These are phyloP conservation scores for Saccharomycopsis capsularis DNA, from an alignment of 805 yeast genomes.

Conservation along the genomic window DNA sequence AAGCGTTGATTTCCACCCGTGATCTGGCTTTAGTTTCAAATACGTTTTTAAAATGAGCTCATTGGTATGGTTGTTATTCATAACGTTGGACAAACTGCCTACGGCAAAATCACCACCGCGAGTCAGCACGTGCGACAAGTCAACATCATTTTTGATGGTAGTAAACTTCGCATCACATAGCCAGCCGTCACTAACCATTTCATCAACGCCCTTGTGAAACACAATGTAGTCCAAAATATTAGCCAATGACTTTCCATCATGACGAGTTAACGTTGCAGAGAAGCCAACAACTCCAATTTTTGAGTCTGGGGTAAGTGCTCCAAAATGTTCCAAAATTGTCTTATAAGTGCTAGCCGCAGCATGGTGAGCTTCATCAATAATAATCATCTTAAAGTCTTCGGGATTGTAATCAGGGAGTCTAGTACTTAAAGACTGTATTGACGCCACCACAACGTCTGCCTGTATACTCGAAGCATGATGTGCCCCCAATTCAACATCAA, in stretches of 20 bases:
- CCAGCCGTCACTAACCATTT: constrained; percentile 64
- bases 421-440: constrained; percentile 56
- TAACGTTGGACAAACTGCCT: constrained; percentile 42
- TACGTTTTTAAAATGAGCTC: constrained; percentile 49
- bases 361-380: constrained; percentile 92
- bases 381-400: constrained; percentile 54
- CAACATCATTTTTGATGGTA: constrained; percentile 37
- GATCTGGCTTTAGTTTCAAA: constrained; percentile 35
- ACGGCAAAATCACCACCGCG: constrained; percentile 48
- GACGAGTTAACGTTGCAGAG: constrained; percentile 78
- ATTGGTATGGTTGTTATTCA: constrained; percentile 50
- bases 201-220: constrained; percentile 55
- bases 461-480: constrained; percentile 32
- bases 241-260: constrained; percentile 58
- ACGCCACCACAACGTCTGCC: constrained; percentile 67
- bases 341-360: constrained; percentile 67
- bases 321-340: constrained; percentile 52
- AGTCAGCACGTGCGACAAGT: constrained; percentile 18
- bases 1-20: constrained; percentile 52
- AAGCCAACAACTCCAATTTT: constrained; percentile 66
- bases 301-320: constrained; percentile 35
- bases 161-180: constrained; percentile 64
- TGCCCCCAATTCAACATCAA: constrained; percentile 68
- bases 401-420: constrained; percentile 53
- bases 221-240: constrained; percentile 65